Evolutionary conservation across 2,329 filamentous ascomycete species (phyloP), one percentile per base, ranked within the genome.

Genomic region (Trichoderma sp.): DNA sequence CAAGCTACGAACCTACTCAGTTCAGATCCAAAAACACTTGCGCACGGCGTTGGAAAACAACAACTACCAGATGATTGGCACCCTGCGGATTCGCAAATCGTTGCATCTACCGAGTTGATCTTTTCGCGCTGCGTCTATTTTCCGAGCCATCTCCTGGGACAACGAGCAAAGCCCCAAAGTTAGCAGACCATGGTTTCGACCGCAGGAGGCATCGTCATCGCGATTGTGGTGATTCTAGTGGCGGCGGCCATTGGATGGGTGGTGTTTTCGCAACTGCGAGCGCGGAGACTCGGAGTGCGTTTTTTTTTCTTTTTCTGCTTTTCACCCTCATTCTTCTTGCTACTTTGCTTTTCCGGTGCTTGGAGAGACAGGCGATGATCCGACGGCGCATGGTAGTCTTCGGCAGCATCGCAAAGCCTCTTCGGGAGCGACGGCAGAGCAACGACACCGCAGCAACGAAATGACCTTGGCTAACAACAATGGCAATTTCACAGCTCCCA

Each of bases 181-280:
- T 58, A 39, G 37, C 21, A 61, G 71, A 81, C 73, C 70, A 89
- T 89, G 85, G 83, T 85, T 76, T 84, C 84, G 72, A 81, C 86
- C 61, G 83, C 86, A 72, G 89, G 90, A 76, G 86, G 90, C 71
- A 88, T 94, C 81, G 86, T 94, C 78, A 89, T 96, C 77, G 85
- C 93, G 76, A 79, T 95, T 76, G 74, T 93, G 73, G 81, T 93
- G 73, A 77, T 92, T 75, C 76, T 88, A 66, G 70, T 90, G 67
- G 79, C 83, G 67, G 87, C 80, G 30, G 88, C 82, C 68, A 79
- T 85, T 68, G 89, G 85, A 75, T 95, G 90, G 89, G 81, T 93
- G 70, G 79, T 89, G 75, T 94, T 90, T 76, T 89, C 89, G 34
- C 90, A 92, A 76, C 83, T 90, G 74, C 90, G 90, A 74, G 92